These are phyloP conservation scores for Cercospora sesami DNA, from an alignment of 2,329 filamentous ascomycete genomes.

Conservation along the genomic window DNA sequence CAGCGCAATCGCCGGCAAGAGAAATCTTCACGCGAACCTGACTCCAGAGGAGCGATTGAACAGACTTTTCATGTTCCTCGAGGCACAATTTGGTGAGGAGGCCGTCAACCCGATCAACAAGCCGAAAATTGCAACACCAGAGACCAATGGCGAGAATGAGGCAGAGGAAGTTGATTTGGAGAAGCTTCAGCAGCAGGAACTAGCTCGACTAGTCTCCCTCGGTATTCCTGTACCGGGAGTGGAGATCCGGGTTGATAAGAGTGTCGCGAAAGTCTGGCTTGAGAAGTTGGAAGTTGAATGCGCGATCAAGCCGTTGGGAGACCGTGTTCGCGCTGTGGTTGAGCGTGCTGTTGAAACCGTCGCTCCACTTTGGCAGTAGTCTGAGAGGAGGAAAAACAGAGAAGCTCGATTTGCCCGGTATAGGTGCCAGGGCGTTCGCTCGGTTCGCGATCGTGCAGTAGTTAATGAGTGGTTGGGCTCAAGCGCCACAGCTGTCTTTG, in stretches of 20 bases:
- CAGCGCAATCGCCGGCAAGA: slow-evolving; percentile 28
- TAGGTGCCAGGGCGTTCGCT: background rate
- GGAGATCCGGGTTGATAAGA: slow-evolving; percentile 82
- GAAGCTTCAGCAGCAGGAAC: slow-evolving; percentile 63
- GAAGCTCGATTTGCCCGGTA: background rate
- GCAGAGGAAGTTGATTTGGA: slow-evolving; percentile 48
- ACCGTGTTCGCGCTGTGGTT: slow-evolving; percentile 83
- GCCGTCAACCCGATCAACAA: slow-evolving; percentile 74
- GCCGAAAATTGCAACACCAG: slow-evolving; percentile 54
- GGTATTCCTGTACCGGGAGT: slow-evolving; percentile 91
- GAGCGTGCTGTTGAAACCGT: slow-evolving; percentile 62
- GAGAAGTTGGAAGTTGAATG: slow-evolving; percentile 91
- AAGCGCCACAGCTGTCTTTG: background rate
- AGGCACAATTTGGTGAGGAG: slow-evolving; percentile 89
- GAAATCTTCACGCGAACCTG: slow-evolving; percentile 73
- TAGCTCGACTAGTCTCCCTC: slow-evolving; percentile 74
- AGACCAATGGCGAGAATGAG: slow-evolving; percentile 15
- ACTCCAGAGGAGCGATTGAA: slow-evolving; percentile 74
- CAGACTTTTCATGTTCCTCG: slow-evolving; percentile 90
- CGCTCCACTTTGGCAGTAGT: slow-evolving; percentile 28
- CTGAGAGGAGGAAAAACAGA: background rate
- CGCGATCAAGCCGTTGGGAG: slow-evolving; percentile 68
- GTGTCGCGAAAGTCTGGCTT: slow-evolving; percentile 84
- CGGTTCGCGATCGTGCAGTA: background rate
- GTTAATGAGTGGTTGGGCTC: background rate